These are phyloP conservation scores for Coniochaeta sp. DNA, from an alignment of 2,329 filamentous ascomycete species.

Conservation along the genomic window DNA sequence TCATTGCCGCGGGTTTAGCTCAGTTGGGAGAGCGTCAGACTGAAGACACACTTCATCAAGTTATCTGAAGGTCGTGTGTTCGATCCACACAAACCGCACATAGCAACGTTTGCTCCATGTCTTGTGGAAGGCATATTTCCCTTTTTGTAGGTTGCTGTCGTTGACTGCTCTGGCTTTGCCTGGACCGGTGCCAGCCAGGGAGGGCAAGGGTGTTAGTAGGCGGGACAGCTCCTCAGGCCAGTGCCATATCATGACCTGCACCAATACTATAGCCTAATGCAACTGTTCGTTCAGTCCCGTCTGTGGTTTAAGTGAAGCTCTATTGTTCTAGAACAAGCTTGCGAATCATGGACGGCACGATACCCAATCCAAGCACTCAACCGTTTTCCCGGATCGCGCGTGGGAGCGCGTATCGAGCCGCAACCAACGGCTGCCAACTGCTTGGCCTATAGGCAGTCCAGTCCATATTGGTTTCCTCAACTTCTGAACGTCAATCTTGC, in stretches of 20 bases:
- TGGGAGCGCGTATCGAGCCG: neutral
- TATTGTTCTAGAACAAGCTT: neutral
- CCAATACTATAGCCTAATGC: neutral
- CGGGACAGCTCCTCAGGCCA: neutral
- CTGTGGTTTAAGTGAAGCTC: neutral
- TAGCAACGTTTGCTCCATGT: no score
- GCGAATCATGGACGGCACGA: neutral
- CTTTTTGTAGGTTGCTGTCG: neutral
- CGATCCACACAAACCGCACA: neutral
- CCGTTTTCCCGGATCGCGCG: neutral
- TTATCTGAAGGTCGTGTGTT: neutral
- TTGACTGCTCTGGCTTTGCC: neutral
- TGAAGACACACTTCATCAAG: neutral
- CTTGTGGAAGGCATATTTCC: no score
- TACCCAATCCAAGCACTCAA: neutral
- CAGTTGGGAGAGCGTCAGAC: constrained; percentile 1
- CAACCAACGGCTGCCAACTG: neutral
- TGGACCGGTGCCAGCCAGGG: no score
- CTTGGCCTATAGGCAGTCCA: neutral
- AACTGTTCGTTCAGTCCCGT: neutral
- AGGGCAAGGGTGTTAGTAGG: no score
- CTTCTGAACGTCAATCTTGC: neutral
- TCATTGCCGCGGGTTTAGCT: neutral
- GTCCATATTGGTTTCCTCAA: neutral
- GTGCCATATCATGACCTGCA: neutral